Conservation (phyloP, 306 rosid species). For the Delonix regia region DNA sequence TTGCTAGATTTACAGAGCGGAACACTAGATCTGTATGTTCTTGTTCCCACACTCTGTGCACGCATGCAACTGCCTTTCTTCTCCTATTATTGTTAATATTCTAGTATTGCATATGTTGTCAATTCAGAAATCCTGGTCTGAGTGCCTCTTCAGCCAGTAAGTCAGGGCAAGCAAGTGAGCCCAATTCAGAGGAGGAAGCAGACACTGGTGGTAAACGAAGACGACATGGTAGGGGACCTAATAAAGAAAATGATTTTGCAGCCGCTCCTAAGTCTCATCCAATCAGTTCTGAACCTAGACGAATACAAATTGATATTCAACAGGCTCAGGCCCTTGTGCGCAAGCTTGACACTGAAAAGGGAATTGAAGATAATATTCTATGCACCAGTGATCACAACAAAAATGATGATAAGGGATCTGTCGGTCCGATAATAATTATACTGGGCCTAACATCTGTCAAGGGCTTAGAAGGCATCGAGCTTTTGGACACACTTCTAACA, state of each 20-base stretch:
- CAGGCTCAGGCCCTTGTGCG: constrained; percentile 84
- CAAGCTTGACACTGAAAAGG: constrained; percentile 89
- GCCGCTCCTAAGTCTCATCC: constrained; percentile 89
- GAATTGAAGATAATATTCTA: constrained; percentile 79
- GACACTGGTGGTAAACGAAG: constrained; percentile 73
- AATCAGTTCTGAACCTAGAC: constrained; percentile 77
- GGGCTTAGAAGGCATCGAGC: constrained; percentile 94
- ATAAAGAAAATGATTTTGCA: constrained; percentile 76
- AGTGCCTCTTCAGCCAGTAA: constrained; percentile 66
- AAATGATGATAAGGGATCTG: constrained; percentile 75
- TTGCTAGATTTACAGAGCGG: constrained; percentile 95
- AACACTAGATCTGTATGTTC: constrained; percentile 73
- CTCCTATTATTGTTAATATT: constrained; percentile 22
- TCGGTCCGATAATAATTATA: constrained; percentile 78
- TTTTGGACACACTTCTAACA: constrained; percentile 85
- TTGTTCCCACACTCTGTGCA: constrained; percentile 16
- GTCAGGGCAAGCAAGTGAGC: constrained; percentile 77
- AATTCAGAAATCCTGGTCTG: constrained; percentile 77
- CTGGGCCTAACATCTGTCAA: constrained; percentile 88
- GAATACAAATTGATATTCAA: constrained; percentile 80
- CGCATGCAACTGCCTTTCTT: background rate
- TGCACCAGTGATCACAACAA: constrained; percentile 69
- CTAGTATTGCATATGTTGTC: constrained; percentile 30
- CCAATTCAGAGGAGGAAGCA: constrained; percentile 89
- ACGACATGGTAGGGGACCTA: constrained; percentile 73